Base-by-base conservation (phyloP, 2,329 filamentous ascomycete species). In the Arthrobotrys megalospora region DNA sequence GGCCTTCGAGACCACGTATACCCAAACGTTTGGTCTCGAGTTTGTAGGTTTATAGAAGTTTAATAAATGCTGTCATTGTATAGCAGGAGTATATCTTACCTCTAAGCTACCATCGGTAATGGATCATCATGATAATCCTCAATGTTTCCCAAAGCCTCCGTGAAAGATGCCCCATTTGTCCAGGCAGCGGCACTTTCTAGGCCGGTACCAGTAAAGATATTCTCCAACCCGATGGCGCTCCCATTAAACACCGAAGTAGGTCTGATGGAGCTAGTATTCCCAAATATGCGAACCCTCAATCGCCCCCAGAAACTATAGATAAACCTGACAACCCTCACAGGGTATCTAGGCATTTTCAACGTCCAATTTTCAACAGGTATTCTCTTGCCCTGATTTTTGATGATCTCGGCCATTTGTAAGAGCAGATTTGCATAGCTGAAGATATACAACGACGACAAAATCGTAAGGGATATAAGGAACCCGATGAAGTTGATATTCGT, bases 401-500 rank as follows among this genome's bases (percentile, higher is more conserved):
- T 28, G 5, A 28, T 28, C 24, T 28, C 5, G 5, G 24, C 24
- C 24, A 28, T 2, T 2, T 28, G 24, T 28, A 28, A 28, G 24
- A 28, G 5, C 5, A 5, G 5, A 28, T 28, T 5, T n/a, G 6
- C 19, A 10, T 48, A 58, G 34, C 52, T 58, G 7, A 36, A 34
- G n/a, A 38, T 4, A 12, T 36, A 58, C 3, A 38, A 36, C 1
- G 14, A 36, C 6, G 14, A 16, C 2, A 58, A 36, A 8, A 36
- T 4, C 4, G 19, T 14, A 12, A 58, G 8, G 10, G 52, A 58
- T 36, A 58, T 21, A 3, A 58, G 3, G 7, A 67, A 55, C 21
- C 63, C 63, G 14, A 55, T 5, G 14, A 67, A 43, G 16, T 67
- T 67, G 14, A 67, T 55, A 16, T 67, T 67, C 1, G 63, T 67